Base-by-base conservation (phyloP, 441 rosid genomes). In the Sinapis alba region DNA sequence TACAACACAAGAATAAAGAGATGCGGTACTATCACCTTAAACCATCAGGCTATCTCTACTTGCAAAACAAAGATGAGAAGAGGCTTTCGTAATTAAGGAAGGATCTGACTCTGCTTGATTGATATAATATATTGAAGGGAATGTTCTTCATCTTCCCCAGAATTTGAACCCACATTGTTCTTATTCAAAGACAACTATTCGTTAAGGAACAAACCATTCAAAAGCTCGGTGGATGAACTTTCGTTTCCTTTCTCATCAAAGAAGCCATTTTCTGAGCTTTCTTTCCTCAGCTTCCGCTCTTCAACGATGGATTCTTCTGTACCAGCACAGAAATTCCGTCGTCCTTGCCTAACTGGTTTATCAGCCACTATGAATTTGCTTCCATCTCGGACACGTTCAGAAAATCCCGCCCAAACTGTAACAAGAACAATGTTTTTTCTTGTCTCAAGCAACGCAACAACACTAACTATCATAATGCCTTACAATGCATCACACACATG, bases 401-500 rank as follows among this genome's bases (percentile, higher is more conserved):
- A 75, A 81, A 95, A 89, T 15, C 96, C 96, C 70, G 98, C 98
- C 99, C 99, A 95, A 71, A 93, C 99, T 95, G 93, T 62, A 74
- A 20, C 51, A 62, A 26, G 58, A 51, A 51, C 58, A 19, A 51
- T 1, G 58, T 2, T 19, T 7, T 1, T 10, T 51, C 58, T 51
- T 7, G 1, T 16, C 8, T 51, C 0, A 51, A 8, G 56, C 6
- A 19, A 9, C 7, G 4, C 13, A 36, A 36, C 24, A 26, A 38
- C 45, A 16, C 57, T 18, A 18, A 6, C 30, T 68, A 69, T 20
- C n/a, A 53, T 43, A n/a, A 5, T 43, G 27, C 32, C n/a, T 60
- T 67, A 8, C 45, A 3, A 74, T 12, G 43, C 0, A 65, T 60
- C 43, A 28, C 38, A 19, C 60, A 47, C 1, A 28, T 13, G 27